Base-by-base conservation (phyloP, 2,329 filamentous ascomycete species). In the Colletotrichum spaethianum region DNA sequence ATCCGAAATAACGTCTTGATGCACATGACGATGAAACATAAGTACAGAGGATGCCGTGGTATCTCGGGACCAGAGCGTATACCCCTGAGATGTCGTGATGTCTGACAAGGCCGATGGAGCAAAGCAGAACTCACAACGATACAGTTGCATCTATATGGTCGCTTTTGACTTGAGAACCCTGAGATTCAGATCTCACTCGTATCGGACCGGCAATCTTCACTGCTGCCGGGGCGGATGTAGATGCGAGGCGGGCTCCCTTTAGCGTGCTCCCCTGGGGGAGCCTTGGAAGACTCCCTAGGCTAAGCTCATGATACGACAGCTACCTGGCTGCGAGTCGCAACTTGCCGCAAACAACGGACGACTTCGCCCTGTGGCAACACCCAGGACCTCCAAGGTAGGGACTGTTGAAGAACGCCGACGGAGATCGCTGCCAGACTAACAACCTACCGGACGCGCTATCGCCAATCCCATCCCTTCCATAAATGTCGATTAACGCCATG, bases 391-490 rank as follows among this genome's bases (percentile, higher is more conserved):
- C 12, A 18, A 5, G 52, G 18, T 9, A 20, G 52, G 18, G 5
- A 20, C 40, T 26, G 28, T 16, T 56, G 59, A 63, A 63, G 57
- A 69, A 63, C 57, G 59, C 55, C 65, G 16, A 57, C 9, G 26
- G 52, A 38, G 18, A 33, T 63, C n/a, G 52, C 42, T 44, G 23
- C 18, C 2, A 18, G 26, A 18, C 69, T 68, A 68, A 44, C 69
- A 59, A 44, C 42, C 42, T 52, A n/a, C 48, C 20, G 38, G 28
- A 11, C 28, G 59, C 69, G 59, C 65, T 40, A 63, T 72, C 52
- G n/a, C 69, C 69, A 72, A 72, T 57, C 36, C 59, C 38, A 72
- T 72, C 69, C 69, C 69, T 72, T 69, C 59, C 67, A 69, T 72
- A 69, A 36, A 60, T 63, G 69, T 69, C 69, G 52, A 63, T 72